These are phyloP conservation scores for Amaranthus hypochondriacus DNA, from an alignment of 148 eudicot genomes.

Conservation along the genomic window DNA sequence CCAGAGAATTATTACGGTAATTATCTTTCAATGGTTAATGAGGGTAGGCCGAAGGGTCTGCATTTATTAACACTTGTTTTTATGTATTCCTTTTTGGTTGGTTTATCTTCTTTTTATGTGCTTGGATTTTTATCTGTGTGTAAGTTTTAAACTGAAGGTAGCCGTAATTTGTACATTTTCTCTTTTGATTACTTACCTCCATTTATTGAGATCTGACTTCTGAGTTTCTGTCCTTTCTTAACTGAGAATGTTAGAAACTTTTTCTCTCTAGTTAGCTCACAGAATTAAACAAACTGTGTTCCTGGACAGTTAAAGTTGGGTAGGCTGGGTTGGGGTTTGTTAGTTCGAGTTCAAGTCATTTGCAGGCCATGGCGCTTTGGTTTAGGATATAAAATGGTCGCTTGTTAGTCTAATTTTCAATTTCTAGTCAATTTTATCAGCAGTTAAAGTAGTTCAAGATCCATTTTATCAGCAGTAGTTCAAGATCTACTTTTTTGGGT, in stretches of 20 bases:
- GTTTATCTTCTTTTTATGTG: neutral
- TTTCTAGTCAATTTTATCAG: neutral
- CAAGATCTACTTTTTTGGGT: too few relatives aligned
- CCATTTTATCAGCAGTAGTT: too few relatives aligned
- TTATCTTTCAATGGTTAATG: neutral
- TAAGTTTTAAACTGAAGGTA: too few relatives aligned
- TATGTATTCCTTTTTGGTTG: neutral
- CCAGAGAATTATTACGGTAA: conserved; percentile 48
- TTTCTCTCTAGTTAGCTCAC: too few relatives aligned
- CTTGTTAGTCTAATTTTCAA: neutral
- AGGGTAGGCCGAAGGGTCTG: neutral
- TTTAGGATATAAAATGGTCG: neutral
- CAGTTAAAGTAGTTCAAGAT: too few relatives aligned
- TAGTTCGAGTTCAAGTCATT: neutral
- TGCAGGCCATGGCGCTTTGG: neutral
- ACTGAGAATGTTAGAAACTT: too few relatives aligned
- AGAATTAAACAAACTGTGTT: too few relatives aligned
- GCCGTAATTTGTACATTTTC: neutral
- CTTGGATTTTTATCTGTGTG: neutral
- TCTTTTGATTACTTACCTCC: neutral
- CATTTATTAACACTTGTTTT: neutral
- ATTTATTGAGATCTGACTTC: neutral
- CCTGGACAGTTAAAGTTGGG: neutral
- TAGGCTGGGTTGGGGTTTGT: neutral
- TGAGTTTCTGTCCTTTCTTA: too few relatives aligned